Evolutionary conservation across 2,329 filamentous ascomycete genomes (phyloP).

Genomic region (Mariannaea sp.): DNA sequence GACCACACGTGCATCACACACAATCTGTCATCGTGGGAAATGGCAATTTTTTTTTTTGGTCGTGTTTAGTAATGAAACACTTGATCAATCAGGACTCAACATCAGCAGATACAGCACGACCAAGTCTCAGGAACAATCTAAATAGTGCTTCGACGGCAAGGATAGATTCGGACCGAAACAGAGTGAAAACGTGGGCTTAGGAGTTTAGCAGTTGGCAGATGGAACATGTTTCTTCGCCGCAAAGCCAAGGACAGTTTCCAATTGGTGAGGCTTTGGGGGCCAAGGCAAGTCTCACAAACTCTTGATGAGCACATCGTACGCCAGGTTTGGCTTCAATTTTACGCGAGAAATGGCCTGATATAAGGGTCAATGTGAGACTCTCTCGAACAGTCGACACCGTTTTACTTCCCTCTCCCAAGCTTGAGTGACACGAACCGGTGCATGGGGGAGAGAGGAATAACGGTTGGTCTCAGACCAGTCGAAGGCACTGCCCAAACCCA

Average conservation of each 20-base stretch:
- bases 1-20: background rate
- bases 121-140: background rate
- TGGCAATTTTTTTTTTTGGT: background rate
- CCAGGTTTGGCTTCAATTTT: too few species aligned
- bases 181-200: conserved; percentile 2
- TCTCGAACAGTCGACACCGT: background rate
- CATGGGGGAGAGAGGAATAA: background rate
- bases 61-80: background rate
- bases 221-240: too few species aligned
- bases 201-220: too few species aligned
- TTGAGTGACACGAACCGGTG: background rate
- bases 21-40: background rate
- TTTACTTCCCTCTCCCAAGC: background rate
- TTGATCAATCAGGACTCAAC: too few species aligned
- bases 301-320: too few species aligned
- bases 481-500: background rate
- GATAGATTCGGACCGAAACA: conserved; percentile 9
- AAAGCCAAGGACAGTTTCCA: too few species aligned
- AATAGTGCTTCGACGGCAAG: background rate
- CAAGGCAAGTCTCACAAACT: too few species aligned
- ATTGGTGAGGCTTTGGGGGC: too few species aligned
- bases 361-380: too few species aligned
- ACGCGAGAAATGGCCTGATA: too few species aligned
- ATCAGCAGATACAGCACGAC: background rate
- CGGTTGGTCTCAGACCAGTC: background rate